Evolutionary conservation across 1,139 yeast genomes (phyloP).

Genomic region (Entelexis paramagnoliae): DNA sequence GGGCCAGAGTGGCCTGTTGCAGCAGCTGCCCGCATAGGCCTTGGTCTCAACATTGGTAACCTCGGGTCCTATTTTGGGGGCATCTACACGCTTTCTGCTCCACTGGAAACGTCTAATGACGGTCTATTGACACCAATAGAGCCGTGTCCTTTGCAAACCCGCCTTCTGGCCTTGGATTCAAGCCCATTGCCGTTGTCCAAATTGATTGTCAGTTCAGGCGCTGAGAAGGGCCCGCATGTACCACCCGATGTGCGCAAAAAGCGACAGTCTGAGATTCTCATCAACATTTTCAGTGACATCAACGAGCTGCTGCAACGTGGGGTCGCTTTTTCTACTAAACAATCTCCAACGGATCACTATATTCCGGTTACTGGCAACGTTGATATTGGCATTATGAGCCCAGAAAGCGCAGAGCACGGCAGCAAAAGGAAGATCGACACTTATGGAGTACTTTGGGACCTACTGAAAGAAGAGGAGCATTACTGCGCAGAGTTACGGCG

Average conservation of each 20-base stretch:
- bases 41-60: background rate
- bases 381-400: background rate
- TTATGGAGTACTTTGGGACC: background rate
- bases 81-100: conserved; percentile 15
- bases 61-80: conserved; percentile 22
- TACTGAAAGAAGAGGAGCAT: background rate
- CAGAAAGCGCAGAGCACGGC: background rate
- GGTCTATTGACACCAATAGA: conserved; percentile 18
- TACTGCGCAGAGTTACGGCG: background rate
- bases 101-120: conserved; percentile 9
- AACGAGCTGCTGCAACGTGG: conserved; percentile 2
- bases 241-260: background rate
- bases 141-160: conserved; percentile 13
- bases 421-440: background rate
- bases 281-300: conserved; percentile 16
- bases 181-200: too few species aligned
- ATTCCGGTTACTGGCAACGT: background rate
- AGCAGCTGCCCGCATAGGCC: conserved; percentile 7
- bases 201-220: too few species aligned
- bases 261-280: conserved; percentile 5
- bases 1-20: conserved; percentile 22
- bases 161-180: background rate
- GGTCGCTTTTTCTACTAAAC: too few species aligned
- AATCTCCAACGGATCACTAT: background rate
- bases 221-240: background rate